Percentiles rank a stretch among this genome's conserved stretches.
phyloP scores from a whole-genome alignment of 495 filamentous ascomycete species.

The Letharia lupina region DNA sequence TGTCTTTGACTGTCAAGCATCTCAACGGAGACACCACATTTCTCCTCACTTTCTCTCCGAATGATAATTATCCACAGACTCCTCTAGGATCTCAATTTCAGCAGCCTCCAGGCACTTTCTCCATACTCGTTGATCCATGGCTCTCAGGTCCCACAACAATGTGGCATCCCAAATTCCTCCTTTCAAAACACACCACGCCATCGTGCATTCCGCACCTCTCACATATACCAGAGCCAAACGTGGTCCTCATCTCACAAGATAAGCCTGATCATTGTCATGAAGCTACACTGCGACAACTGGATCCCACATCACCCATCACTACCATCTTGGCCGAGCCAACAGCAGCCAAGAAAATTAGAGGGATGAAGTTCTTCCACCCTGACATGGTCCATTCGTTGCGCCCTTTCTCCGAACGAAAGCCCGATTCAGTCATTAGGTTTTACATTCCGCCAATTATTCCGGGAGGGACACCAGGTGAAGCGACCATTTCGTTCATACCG shows the following conservation, averaged over 20 bases:
- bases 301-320: constrained; percentile 41
- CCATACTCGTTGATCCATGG: constrained; percentile 66
- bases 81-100: constrained; percentile 20
- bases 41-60: constrained; percentile 53
- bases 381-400: constrained; percentile 44
- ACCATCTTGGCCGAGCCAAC: constrained; percentile 56
- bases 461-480: constrained; percentile 47
- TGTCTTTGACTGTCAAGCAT: constrained; percentile 58
- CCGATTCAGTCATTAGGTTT: constrained; percentile 40
- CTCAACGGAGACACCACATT: constrained; percentile 66
- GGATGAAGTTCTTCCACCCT: constrained; percentile 58
- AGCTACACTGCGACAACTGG: constrained; percentile 55
- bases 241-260: constrained; percentile 61
- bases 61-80: constrained; percentile 27
- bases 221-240: constrained; percentile 52
- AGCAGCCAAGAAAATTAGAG: constrained; percentile 50
- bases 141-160: constrained; percentile 53
- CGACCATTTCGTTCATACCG: constrained; percentile 56
- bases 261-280: constrained; percentile 66
- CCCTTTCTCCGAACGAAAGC: constrained; percentile 36
- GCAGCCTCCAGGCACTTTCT: constrained; percentile 44
- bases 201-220: constrained; percentile 51
- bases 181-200: constrained; percentile 42
- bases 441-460: constrained; percentile 39
- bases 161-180: constrained; percentile 53